Evolutionary conservation across 2,329 filamentous ascomycete species (phyloP).

Genomic region (Sporothrix schenckii): DNA sequence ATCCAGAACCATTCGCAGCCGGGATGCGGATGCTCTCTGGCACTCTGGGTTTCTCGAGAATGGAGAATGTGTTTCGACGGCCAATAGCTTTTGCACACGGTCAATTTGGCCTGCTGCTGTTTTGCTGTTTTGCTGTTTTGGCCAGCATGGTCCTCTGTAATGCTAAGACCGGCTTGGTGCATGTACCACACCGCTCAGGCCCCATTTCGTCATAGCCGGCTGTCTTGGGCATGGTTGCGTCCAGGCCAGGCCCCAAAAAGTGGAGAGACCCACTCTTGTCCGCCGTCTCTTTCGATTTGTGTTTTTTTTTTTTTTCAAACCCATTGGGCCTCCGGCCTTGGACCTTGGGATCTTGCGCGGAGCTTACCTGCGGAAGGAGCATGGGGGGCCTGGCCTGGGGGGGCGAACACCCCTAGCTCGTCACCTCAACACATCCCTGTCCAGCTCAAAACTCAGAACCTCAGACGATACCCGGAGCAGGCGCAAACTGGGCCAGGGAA

Average conservation of each 20-base stretch:
- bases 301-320: background rate
- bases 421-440: constrained; percentile 4
- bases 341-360: background rate
- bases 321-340: background rate
- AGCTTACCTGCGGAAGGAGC: background rate
- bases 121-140: no score
- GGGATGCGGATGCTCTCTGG: no score
- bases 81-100: constrained; percentile 1
- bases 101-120: background rate
- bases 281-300: background rate
- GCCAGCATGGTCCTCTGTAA: background rate
- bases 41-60: background rate
- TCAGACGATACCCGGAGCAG: background rate
- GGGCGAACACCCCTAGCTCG: background rate
- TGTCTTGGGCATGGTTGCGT: background rate
- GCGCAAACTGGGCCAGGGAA: background rate
- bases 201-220: constrained; percentile 32
- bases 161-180: no score
- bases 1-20: background rate
- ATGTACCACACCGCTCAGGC: background rate
- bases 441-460: constrained; percentile 6
- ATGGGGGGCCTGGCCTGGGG: background rate
- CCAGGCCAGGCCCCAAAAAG: background rate
- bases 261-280: background rate
- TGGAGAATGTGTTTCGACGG: background rate